Evolutionary conservation across 106 monocot species (phyloP), one percentile per base, ranked within the genome.

Genomic region (Allium fistulosum): DNA sequence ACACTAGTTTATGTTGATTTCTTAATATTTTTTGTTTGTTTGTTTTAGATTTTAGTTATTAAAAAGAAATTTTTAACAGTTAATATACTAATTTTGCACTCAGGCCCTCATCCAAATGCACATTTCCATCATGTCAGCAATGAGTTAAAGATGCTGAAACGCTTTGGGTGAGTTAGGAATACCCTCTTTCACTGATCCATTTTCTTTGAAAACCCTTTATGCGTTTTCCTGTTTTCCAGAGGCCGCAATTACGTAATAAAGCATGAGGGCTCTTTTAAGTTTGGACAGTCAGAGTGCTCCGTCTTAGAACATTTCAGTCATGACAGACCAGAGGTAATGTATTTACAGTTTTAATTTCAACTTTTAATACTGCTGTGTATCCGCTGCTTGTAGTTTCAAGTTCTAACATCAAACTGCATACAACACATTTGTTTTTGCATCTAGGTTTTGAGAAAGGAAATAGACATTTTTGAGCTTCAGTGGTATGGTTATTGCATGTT

Each of bases 401-500:
- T 37, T 5, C 37, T 37, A 37, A 37, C 2, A 5, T 37, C 2
- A 37, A 37, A 37, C 4, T 37, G 37, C 37, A 37, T 37, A 37
- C 59, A 53, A 61, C 51, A 55, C 46, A 10, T 69, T 49, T 57
- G 5, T 8, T 53, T 63, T 53, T 68, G 16, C 53, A 26, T 59
- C 2, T 27, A 99, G 97, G 61, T 83, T 45, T 69, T 99, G 69
- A 99, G 84, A 58, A 92, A 80, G 66, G 92, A 92, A 63, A 90
- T 92, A 72, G 71, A 72, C 61, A 11, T 99, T 1, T 72, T 76
- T 79, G 89, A 87, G 83, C 72, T 99, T 8, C 82, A 77, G 58
- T 99, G 97, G 97, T 99, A 92, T 67, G 92, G 92, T 14, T 90
- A 72, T 56, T 99, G 97, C 69, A 80, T 99, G 86, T 89, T 99